A percentile compares a stretch with the other conserved stretches of the same genome.
Conservation (phyloP, 2,329 filamentous ascomycete species). For the Aspergillus latus region DNA sequence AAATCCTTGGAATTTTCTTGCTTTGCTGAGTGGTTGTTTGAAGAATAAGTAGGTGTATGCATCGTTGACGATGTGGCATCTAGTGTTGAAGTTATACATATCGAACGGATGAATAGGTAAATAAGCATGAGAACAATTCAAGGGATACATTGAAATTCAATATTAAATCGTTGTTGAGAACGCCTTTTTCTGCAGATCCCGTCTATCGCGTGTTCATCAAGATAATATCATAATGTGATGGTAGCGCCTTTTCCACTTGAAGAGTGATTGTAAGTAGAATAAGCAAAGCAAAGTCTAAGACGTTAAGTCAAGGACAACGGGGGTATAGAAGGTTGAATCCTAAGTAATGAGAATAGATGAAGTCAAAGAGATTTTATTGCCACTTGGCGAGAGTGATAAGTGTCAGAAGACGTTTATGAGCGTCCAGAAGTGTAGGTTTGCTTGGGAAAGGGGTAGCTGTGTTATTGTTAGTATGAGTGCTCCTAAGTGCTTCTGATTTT, state of each 20-base stretch:
- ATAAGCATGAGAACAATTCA: background rate
- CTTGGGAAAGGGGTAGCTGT: conserved; percentile 78
- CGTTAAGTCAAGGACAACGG: conserved; percentile 29
- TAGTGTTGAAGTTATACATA: conserved; percentile 11
- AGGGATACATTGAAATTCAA: conserved; percentile 18
- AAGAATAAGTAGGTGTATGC: conserved; percentile 1
- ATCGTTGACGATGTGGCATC: background rate
- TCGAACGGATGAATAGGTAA: conserved; percentile 1
- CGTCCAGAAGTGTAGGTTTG: conserved; percentile 62
- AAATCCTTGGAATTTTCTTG: background rate
- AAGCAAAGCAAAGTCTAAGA: conserved; percentile 26
- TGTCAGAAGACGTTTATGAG: conserved; percentile 21
- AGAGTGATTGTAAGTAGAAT: conserved; percentile 5
- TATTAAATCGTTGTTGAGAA: conserved; percentile 40
- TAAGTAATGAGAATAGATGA: conserved; percentile 27
- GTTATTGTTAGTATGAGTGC: conserved; percentile 12
- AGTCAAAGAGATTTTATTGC: conserved; percentile 19
- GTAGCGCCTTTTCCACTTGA: conserved; percentile 9
- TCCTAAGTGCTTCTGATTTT: conserved; percentile 9
- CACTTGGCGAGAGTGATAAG: background rate
- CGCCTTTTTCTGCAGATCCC: conserved; percentile 25
- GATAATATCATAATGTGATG: conserved; percentile 9
- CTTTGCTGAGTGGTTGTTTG: background rate
- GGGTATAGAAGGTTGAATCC: conserved; percentile 48
- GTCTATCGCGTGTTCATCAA: conserved; percentile 18